A percentile compares a stretch with the other conserved stretches of the same genome.
These are phyloP conservation scores for Aspergillus ochraceus DNA, from an alignment of 2,329 filamentous ascomycete species.

Conservation along the genomic window DNA sequence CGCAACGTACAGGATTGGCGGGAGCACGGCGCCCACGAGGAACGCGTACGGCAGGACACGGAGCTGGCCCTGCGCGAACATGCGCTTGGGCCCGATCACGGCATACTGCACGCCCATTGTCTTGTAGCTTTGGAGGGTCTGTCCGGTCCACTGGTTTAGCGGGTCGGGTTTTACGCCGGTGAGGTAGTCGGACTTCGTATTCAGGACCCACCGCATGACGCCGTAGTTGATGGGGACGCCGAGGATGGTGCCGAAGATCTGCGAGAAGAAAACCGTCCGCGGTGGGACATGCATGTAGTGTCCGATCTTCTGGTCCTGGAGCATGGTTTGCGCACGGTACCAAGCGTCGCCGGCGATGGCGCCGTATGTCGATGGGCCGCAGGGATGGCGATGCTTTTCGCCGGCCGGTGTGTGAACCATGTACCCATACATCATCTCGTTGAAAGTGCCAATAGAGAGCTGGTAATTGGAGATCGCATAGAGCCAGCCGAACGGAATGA, in stretches of 20 bases:
- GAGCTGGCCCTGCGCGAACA: conserved; percentile 32
- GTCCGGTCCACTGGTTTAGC: conserved; percentile 62
- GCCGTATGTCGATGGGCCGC: conserved; percentile 59
- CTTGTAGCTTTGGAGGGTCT: conserved; percentile 52
- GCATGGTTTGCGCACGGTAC: conserved; percentile 59
- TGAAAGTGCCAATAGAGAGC: conserved; percentile 58
- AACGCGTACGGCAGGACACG: conserved; percentile 32
- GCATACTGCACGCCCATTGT: conserved; percentile 62
- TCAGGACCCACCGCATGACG: conserved; percentile 60
- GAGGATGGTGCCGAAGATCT: conserved; percentile 59
- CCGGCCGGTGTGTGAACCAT: conserved; percentile 55
- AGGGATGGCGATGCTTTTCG: conserved; percentile 55
- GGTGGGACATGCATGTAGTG: conserved; percentile 65
- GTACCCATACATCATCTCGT: conserved; percentile 60
- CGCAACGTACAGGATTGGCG: conserved; percentile 47
- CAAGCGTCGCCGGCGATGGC: conserved; percentile 62
- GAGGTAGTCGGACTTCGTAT: conserved; percentile 58
- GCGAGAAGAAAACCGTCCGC: conserved; percentile 60
- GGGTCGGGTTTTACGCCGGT: conserved; percentile 54
- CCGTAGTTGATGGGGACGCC: conserved; percentile 63
- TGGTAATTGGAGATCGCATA: conserved; percentile 60
- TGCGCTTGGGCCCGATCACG: conserved; percentile 46
- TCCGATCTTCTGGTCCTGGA: conserved; percentile 65
- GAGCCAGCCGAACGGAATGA: conserved; percentile 59
- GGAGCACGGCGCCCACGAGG: conserved; percentile 31